Evolutionary conservation across 2,329 filamentous ascomycete genomes (phyloP).

Genomic region (Daldinia sp.): DNA sequence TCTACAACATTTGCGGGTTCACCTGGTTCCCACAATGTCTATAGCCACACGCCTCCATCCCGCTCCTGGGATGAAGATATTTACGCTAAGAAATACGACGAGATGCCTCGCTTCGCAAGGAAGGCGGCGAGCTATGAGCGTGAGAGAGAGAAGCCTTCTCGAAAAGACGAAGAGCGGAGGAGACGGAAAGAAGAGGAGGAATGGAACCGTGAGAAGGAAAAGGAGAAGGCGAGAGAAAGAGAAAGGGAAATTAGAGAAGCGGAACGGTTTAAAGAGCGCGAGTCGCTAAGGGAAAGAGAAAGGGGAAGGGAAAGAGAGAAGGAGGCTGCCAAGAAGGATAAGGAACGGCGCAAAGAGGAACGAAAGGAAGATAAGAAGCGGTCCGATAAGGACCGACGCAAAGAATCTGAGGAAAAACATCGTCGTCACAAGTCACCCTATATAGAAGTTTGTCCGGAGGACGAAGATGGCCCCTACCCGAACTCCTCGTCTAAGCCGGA

Average conservation of each 20-base stretch:
- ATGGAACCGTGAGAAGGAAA: constrained; percentile 47
- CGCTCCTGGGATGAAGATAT: constrained; percentile 64
- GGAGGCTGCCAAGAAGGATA: constrained; percentile 52
- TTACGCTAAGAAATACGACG: constrained; percentile 55
- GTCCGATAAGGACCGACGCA: constrained; percentile 50
- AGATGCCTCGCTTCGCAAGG: constrained; percentile 58
- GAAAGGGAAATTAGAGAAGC: constrained; percentile 30
- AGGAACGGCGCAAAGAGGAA: constrained; percentile 46
- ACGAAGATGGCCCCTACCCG: constrained; percentile 41
- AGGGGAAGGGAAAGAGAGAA: constrained; percentile 58
- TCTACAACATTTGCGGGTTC: constrained; percentile 55
- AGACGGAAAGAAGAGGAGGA: constrained; percentile 53
- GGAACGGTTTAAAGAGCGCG: constrained; percentile 46
- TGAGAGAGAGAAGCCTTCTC: constrained; percentile 58
- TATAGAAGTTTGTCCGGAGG: constrained; percentile 42
- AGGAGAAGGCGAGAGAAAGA: constrained; percentile 44
- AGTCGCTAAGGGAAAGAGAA: constrained; percentile 45
- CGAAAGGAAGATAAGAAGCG: constrained; percentile 45
- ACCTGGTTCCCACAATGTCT: constrained; percentile 48
- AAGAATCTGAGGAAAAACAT: constrained; percentile 49
- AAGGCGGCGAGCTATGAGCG: constrained; percentile 61
- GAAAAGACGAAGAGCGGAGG: constrained; percentile 55
- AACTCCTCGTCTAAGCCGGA: constrained; percentile 40
- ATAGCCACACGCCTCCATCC: constrained; percentile 52
- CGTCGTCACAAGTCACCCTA: constrained; percentile 45